phyloP scores from a whole-genome alignment of 306 rosid species.

The Arachis hypogaea region DNA sequence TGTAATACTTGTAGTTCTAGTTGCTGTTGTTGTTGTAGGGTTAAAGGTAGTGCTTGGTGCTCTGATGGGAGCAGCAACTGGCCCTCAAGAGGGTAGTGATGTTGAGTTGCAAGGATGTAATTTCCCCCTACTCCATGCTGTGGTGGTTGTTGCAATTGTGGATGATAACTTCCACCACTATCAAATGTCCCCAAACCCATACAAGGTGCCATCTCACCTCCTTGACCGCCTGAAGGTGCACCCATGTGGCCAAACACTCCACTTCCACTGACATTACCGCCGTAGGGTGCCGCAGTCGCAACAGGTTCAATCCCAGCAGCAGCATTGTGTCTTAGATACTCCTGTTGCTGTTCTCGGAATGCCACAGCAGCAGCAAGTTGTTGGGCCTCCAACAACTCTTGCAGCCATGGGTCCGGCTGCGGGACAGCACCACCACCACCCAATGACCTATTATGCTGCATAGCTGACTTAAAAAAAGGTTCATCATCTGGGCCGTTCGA shows the following conservation, averaged over 20 bases:
- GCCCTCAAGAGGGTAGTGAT: constrained; percentile 43
- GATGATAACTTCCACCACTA: constrained; percentile 31
- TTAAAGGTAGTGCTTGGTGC: constrained; percentile 12
- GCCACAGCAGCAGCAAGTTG: constrained; percentile 50
- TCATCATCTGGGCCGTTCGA: no score
- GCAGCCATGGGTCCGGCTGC: constrained; percentile 34
- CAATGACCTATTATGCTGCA: constrained; percentile 3
- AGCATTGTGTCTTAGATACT: constrained; percentile 32
- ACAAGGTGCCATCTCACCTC: constrained; percentile 42
- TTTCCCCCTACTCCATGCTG: constrained; percentile 26
- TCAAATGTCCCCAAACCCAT: constrained; percentile 56
- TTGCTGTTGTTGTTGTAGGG: constrained; percentile 28
- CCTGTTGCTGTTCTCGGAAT: constrained; percentile 43
- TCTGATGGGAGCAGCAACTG: constrained; percentile 52
- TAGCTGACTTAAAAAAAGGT: background rate
- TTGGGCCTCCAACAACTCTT: constrained; percentile 58
- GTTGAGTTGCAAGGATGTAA: constrained; percentile 13
- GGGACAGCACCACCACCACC: background rate
- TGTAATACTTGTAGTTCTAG: no score
- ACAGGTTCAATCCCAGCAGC: constrained; percentile 38
- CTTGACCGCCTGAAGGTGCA: background rate
- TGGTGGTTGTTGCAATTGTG: constrained; percentile 41
- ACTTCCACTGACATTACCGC: constrained; percentile 33
- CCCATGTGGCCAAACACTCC: constrained; percentile 49
- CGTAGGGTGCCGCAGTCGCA: background rate